A percentile compares a stretch with the other conserved stretches of the same genome.
These are phyloP conservation scores for Dianthus caryophyllus DNA, from an alignment of 148 eudicot genomes.

Conservation along the genomic window DNA sequence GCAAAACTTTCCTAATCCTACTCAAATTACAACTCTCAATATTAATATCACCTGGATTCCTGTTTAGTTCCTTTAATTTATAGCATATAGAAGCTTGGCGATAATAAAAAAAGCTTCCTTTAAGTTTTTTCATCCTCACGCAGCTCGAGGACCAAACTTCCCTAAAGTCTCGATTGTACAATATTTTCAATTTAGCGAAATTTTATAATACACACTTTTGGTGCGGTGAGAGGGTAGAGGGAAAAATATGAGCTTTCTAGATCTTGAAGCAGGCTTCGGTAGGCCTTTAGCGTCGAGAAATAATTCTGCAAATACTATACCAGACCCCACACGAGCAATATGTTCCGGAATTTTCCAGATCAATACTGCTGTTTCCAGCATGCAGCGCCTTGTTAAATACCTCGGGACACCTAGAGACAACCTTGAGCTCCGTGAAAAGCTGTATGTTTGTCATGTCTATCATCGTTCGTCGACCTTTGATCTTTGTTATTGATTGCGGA, in stretches of 20 bases:
- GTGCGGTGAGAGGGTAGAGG: not conserved
- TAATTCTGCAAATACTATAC: constrained; percentile 37
- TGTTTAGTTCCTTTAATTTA: too few species aligned
- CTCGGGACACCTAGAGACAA: constrained; percentile 91
- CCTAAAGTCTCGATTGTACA: too few species aligned
- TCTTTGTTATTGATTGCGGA: not conserved
- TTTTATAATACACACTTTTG: not conserved
- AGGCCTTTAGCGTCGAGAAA: constrained; percentile 40
- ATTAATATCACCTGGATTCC: too few species aligned
- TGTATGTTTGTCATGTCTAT: constrained; percentile 29
- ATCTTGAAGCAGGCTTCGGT: constrained; percentile 49
- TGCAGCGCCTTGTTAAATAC: constrained; percentile 72
- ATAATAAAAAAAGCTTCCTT: too few species aligned
- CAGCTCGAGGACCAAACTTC: too few species aligned
- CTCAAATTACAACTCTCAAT: too few species aligned
- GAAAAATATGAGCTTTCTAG: constrained; percentile 69
- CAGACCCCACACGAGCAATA: constrained; percentile 56
- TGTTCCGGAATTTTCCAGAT: constrained; percentile 81
- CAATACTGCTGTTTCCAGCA: constrained; percentile 74
- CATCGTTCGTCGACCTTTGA: not conserved
- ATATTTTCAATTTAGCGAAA: not conserved
- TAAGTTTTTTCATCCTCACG: too few species aligned
- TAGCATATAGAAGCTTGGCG: too few species aligned
- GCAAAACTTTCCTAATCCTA: too few species aligned
- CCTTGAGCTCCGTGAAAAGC: constrained; percentile 70